phyloP scores from a whole-genome alignment of 768 basidiomycete genomes.

The Lyophyllum semitale region DNA sequence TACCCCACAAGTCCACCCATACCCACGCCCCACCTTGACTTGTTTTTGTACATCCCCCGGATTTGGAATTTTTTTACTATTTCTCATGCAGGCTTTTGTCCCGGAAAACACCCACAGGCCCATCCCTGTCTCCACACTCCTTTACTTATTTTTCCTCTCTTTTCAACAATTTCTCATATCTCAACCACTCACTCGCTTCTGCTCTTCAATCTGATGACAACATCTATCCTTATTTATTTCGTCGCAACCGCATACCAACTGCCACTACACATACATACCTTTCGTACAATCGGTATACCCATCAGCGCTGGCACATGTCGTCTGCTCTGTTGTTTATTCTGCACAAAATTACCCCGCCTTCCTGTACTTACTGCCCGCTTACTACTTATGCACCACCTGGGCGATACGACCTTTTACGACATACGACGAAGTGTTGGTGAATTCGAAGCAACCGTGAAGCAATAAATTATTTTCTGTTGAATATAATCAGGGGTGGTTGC shows the following conservation, averaged over 20 bases:
- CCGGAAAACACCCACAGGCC: conserved; percentile 3
- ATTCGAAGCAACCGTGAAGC: neutral
- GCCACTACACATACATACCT: neutral
- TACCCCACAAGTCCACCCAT: conserved; percentile 16
- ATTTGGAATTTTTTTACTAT: conserved; percentile 1
- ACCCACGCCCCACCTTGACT: conserved; percentile 10
- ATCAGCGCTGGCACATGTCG: conserved; percentile 2
- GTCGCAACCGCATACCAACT: conserved; percentile 1
- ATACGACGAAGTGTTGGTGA: neutral
- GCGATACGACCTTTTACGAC: conserved; percentile 10
- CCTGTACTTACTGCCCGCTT: conserved; percentile 2
- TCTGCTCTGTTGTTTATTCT: neutral
- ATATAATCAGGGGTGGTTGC: neutral
- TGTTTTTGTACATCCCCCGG: conserved; percentile 2
- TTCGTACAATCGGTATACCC: conserved; percentile 4
- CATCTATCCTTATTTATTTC: conserved; percentile 1
- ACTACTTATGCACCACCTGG: neutral
- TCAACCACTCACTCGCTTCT: neutral
- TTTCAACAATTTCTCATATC: neutral
- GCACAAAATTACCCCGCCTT: neutral
- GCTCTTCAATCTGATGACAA: neutral
- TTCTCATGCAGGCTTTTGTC: neutral
- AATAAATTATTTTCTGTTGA: neutral
- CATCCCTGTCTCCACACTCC: neutral
- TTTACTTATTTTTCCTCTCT: neutral